Conservation (phyloP, 2,329 filamentous ascomycete species). For the Calonectria pseudoreteaudii region DNA sequence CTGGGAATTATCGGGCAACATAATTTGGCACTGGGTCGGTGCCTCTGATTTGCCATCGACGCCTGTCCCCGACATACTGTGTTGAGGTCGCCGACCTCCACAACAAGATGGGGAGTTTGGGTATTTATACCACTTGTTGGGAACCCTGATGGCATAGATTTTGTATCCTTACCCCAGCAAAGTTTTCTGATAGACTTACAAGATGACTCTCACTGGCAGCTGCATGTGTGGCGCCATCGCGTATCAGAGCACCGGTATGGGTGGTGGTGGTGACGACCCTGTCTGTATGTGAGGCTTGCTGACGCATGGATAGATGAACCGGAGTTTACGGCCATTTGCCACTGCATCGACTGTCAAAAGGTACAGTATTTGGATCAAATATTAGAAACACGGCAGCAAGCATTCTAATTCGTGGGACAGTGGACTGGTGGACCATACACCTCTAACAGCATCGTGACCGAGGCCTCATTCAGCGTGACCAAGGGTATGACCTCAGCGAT, state of each 20-base stretch:
- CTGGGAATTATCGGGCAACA: background rate
- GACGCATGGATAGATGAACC: constrained; percentile 51
- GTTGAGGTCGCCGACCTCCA: background rate
- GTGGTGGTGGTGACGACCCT: background rate
- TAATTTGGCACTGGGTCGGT: background rate
- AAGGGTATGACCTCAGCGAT: constrained; percentile 52
- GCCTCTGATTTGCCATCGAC: background rate
- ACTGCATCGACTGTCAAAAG: constrained; percentile 68
- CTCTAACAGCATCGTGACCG: constrained; percentile 63
- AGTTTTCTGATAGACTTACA: background rate
- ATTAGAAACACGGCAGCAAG: background rate
- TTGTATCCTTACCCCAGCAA: background rate
- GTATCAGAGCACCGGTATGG: constrained; percentile 49
- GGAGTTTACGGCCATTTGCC: constrained; percentile 60
- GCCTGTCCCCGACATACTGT: background rate
- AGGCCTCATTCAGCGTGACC: constrained; percentile 59
- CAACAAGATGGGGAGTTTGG: background rate
- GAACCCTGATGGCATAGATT: constrained; percentile 3
- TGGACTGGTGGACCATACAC: constrained; percentile 67
- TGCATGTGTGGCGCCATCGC: constrained; percentile 52
- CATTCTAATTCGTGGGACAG: constrained; percentile 33
- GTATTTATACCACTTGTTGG: background rate
- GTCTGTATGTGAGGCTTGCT: background rate
- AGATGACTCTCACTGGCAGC: constrained; percentile 45
- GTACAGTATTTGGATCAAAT: constrained; percentile 49